Conservation (phyloP, 495 filamentous ascomycete genomes). For the Mycothermus thermophilus region DNA sequence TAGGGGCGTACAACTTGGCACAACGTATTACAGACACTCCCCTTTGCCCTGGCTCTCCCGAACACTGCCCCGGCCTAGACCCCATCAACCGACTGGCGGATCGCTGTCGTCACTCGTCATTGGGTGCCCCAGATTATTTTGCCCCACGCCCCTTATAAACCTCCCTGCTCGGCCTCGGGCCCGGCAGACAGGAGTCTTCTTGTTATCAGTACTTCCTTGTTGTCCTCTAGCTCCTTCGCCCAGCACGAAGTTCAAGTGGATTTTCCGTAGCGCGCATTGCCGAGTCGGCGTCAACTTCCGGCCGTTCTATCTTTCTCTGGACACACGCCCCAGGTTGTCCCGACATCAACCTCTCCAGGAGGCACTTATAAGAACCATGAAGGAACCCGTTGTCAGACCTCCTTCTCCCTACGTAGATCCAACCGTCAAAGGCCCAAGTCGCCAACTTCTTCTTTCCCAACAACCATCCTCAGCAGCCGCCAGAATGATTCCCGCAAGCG, state of each 20-base stretch:
- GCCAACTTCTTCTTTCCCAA: slow-evolving; percentile 18
- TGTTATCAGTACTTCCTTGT: slow-evolving; percentile 10
- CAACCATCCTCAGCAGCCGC: slow-evolving; percentile 20
- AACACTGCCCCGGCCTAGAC: slow-evolving; percentile 7
- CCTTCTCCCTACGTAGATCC: slow-evolving; percentile 38
- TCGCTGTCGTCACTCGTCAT: slow-evolving; percentile 19
- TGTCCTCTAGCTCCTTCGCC: slow-evolving; percentile 5
- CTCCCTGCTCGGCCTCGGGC: slow-evolving; percentile 15
- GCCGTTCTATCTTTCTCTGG: slow-evolving; percentile 13
- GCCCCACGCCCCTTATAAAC: slow-evolving; percentile 18
- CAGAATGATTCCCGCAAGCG: slow-evolving; percentile 50
- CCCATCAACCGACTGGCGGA: slow-evolving; percentile 7
- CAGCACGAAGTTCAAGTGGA: slow-evolving; percentile 14
- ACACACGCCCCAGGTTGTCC: slow-evolving; percentile 11
- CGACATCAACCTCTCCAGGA: slow-evolving; percentile 5
- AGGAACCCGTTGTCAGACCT: slow-evolving; percentile 34
- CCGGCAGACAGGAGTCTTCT: slow-evolving; percentile 5
- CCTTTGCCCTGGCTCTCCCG: slow-evolving; percentile 12
- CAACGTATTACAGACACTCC: slow-evolving; percentile 13
- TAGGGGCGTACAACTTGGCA: slow-evolving; percentile 18
- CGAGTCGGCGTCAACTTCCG: slow-evolving; percentile 11
- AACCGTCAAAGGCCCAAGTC: slow-evolving; percentile 30
- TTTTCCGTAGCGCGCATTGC: slow-evolving; percentile 11
- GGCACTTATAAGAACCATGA: slow-evolving; percentile 36
- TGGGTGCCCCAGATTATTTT: slow-evolving; percentile 3